phyloP scores from a whole-genome alignment of 441 rosid genomes.

The Erysimum pusillum region DNA sequence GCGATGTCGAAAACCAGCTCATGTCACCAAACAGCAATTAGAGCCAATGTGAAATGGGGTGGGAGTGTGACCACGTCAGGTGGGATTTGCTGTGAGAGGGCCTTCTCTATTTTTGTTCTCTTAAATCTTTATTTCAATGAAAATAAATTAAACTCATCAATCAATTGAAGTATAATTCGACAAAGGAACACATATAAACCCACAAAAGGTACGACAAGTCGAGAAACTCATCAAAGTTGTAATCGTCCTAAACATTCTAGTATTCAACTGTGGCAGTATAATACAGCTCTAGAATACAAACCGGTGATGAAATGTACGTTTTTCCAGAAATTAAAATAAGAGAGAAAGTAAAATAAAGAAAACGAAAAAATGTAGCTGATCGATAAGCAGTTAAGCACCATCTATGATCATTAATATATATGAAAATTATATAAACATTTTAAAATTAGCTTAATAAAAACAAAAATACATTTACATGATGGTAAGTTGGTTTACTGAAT shows the following conservation, averaged over 20 bases:
- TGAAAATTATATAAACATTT: too few species aligned
- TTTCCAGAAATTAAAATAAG: not conserved
- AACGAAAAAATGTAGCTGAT: too few species aligned
- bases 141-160: not conserved
- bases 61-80: constrained; percentile 48
- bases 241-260: not conserved
- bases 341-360: not conserved
- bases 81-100: constrained; percentile 36
- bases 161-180: not conserved
- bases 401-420: too few species aligned
- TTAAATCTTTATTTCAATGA: not conserved
- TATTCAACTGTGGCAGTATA: not conserved
- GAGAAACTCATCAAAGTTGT: too few species aligned
- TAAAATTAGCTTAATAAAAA: too few species aligned
- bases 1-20: constrained; percentile 41
- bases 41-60: constrained; percentile 32
- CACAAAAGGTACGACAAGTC: not conserved
- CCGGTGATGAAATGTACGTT: not conserved
- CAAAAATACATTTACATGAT: too few species aligned
- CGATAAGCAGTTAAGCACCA: too few species aligned
- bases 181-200: not conserved
- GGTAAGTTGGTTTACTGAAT: too few species aligned
- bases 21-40: constrained; percentile 21
- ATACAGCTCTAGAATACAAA: not conserved
- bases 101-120: not conserved